Conservation (phyloP, 192 early-diverging fungal genomes). For the Coemansia sp. region DNA sequence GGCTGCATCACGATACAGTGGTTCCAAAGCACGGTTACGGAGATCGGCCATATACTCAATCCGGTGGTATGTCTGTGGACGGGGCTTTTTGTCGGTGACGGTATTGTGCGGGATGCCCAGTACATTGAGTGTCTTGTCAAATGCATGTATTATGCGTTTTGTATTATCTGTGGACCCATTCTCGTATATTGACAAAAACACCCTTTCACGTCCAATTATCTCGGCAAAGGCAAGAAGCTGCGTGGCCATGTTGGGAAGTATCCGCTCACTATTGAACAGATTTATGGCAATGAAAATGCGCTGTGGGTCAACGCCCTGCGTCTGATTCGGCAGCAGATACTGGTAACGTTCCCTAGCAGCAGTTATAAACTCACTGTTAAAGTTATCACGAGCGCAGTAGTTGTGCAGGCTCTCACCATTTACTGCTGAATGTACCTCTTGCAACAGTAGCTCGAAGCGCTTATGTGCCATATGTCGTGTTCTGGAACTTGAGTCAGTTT, state of each 20-base stretch:
- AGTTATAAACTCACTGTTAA: slow-evolving; percentile 14
- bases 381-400: slow-evolving; percentile 26
- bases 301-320: not conserved
- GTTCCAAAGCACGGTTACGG: slow-evolving; percentile 50
- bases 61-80: slow-evolving; percentile 23
- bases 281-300: slow-evolving; percentile 40
- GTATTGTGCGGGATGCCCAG: slow-evolving; percentile 33
- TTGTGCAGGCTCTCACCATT: slow-evolving; percentile 30
- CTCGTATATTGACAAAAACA: slow-evolving; percentile 55
- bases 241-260: slow-evolving; percentile 45
- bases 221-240: slow-evolving; percentile 38
- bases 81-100: slow-evolving; percentile 8
- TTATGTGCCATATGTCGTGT: not conserved
- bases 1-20: slow-evolving; percentile 16
- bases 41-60: slow-evolving; percentile 53
- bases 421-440: slow-evolving; percentile 13
- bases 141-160: slow-evolving; percentile 26
- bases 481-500: not conserved
- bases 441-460: slow-evolving; percentile 21
- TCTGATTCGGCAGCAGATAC: not conserved
- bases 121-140: slow-evolving; percentile 10
- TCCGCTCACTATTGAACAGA: slow-evolving; percentile 41
- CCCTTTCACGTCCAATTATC: slow-evolving; percentile 25
- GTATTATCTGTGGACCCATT: slow-evolving; percentile 51
- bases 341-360: slow-evolving; percentile 23